Conservation (phyloP, 2,329 filamentous ascomycete species). For the Aspergillus glaucus region DNA sequence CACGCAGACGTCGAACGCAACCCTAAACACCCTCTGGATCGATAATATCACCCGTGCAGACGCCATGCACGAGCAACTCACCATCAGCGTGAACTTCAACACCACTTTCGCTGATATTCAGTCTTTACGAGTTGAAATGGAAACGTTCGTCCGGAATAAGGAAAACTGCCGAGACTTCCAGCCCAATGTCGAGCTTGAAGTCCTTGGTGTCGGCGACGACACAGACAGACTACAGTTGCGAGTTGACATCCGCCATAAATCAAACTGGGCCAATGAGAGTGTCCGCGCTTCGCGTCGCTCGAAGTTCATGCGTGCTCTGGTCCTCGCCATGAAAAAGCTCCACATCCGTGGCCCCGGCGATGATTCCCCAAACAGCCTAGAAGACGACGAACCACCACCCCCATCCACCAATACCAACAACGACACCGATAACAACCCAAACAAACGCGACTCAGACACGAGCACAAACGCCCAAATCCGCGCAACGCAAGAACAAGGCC, state of each 20-base stretch:
- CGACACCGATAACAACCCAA: conserved; percentile 62
- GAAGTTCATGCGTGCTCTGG: conserved; percentile 94
- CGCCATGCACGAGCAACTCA: conserved; percentile 81
- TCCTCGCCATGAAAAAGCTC: conserved; percentile 75
- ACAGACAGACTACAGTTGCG: conserved; percentile 82
- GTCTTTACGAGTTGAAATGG: conserved; percentile 75
- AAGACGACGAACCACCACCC: conserved; percentile 43
- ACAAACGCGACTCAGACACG: conserved; percentile 50
- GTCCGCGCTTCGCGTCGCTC: conserved; percentile 75
- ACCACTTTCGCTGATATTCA: conserved; percentile 88
- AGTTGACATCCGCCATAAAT: conserved; percentile 85
- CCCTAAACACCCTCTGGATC: conserved; percentile 87
- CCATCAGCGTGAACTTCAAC: conserved; percentile 74
- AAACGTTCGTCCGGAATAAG: conserved; percentile 71
- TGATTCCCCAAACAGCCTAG: conserved; percentile 42
- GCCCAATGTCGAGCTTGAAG: conserved; percentile 70
- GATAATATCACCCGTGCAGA: conserved; percentile 90
- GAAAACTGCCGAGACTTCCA: conserved; percentile 91
- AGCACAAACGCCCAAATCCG: conserved; percentile 1
- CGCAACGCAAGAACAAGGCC: background rate
- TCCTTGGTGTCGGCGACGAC: conserved; percentile 72
- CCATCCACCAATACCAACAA: conserved; percentile 37
- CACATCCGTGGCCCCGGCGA: conserved; percentile 79
- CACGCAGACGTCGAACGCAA: conserved; percentile 79
- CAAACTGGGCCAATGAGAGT: conserved; percentile 82